phyloP scores from a whole-genome alignment of 129 eudicot genomes.

The Flaveria robusta region DNA sequence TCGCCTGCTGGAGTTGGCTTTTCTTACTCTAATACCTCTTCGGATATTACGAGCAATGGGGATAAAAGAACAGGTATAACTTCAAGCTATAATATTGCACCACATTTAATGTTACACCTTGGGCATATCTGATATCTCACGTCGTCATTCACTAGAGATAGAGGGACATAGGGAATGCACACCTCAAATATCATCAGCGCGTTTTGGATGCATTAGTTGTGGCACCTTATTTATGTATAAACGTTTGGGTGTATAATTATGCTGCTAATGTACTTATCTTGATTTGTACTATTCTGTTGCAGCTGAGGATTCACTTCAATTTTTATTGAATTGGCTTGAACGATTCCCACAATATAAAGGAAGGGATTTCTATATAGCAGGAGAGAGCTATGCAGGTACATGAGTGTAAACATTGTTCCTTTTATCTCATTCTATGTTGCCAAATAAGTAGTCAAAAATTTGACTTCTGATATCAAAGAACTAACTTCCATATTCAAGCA shows the following conservation, averaged over 20 bases:
- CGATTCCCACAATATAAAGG: constrained; percentile 87
- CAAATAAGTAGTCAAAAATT: background rate
- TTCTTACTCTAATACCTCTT: constrained; percentile 85
- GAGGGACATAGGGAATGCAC: background rate
- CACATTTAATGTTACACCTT: background rate
- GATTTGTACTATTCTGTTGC: constrained; percentile 29
- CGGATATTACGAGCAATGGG: constrained; percentile 71
- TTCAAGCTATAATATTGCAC: constrained; percentile 8
- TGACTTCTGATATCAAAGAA: background rate
- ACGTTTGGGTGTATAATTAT: background rate
- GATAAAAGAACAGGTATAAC: constrained; percentile 87
- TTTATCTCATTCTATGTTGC: background rate
- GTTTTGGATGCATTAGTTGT: background rate
- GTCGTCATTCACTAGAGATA: too few species aligned
- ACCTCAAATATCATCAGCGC: background rate
- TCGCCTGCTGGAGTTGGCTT: constrained; percentile 99
- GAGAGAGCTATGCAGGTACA: constrained; percentile 93
- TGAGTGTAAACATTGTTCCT: background rate
- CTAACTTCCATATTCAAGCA: background rate
- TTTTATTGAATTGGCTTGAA: constrained; percentile 74
- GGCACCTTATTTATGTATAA: background rate
- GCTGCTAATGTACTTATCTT: background rate
- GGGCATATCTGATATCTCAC: background rate
- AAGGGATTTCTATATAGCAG: constrained; percentile 75
- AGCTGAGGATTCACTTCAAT: constrained; percentile 69